Percentiles rank a stretch among this genome's conserved stretches.
Evolutionary conservation across 2,329 filamentous ascomycete genomes (phyloP).

Genomic region (Dothistroma pini): DNA sequence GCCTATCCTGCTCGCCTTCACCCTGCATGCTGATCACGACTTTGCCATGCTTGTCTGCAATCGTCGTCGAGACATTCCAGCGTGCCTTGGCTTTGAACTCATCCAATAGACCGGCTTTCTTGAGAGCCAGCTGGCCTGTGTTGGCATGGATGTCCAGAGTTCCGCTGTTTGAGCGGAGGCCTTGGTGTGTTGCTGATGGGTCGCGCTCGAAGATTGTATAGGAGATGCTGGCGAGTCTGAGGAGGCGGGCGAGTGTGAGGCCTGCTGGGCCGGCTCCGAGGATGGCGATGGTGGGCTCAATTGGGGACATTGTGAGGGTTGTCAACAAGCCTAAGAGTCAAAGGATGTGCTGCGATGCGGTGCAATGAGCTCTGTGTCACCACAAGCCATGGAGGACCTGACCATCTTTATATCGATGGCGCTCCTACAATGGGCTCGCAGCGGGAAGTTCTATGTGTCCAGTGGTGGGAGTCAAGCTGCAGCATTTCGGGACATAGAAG

Average conservation of each 20-base stretch:
- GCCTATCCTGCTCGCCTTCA: constrained; percentile 31
- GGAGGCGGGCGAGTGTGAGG: constrained; percentile 27
- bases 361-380: not conserved
- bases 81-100: constrained; percentile 29
- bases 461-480: not conserved
- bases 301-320: not conserved
- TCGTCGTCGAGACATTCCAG: constrained; percentile 21
- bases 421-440: not conserved
- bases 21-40: constrained; percentile 16
- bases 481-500: not conserved
- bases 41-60: constrained; percentile 23
- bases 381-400: not conserved
- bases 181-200: constrained; percentile 13
- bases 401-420: not conserved
- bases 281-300: constrained; percentile 25
- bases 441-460: not conserved
- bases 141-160: constrained; percentile 32
- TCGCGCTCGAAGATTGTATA: constrained; percentile 25
- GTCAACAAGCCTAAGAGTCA: not conserved
- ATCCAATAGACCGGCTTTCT: constrained; percentile 30
- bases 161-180: constrained; percentile 18
- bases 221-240: constrained; percentile 21
- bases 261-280: constrained; percentile 32
- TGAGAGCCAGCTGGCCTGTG: constrained; percentile 30
- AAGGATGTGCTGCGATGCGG: not conserved